Evolutionary conservation across 371 early-diverging fungal genomes (phyloP), one percentile per base, ranked within the genome.

Genomic region (Rhizopus delemar): DNA sequence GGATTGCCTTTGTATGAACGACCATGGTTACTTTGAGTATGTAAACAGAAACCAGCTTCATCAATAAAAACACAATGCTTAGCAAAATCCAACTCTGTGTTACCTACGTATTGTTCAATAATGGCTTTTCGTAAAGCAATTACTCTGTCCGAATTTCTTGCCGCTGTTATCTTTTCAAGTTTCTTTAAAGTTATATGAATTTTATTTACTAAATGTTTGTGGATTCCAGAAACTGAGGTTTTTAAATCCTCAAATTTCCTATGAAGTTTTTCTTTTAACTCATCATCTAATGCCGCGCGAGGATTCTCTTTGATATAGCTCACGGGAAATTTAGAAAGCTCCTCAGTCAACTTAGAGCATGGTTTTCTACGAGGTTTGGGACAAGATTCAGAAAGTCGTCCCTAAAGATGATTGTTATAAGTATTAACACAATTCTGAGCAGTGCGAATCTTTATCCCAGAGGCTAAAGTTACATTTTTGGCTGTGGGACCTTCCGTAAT

Each of bases 341-440:
- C 56, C 51, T 51, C 62, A 61, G 56, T 61, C 51, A 63, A 56
- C 65, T 65, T 59, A 55, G 7, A 31, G 41, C 16, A 16, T 28
- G 48, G 49, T 59, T 59, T 59, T 50, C 59, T 59, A 59, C 52
- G 56, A 59, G 59, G 41, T 55, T 65, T 65, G 46, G 35, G 43
- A 56, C 56, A 65, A 55, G 51, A 54, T 54, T 56, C 59, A 49
- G 59, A 56, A 54, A 65, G 53, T 51, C 65, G 57, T 65, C 60
- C 52, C 53, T 56, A 48, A 46, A 46, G 53, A 60, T 65, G 53
- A 52, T 59, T 51, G 49, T 60, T 65, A 51, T 60, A 56, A 46
- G 50, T 65, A 49, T 65, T 65, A 49, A 65, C 57, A 32, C 60
- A 60, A 57, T 60, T 53, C 45, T 60, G 61, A 43, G 66, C 66